Base-by-base conservation (phyloP, 805 yeast genomes). In the Candida ipomoeae region DNA sequence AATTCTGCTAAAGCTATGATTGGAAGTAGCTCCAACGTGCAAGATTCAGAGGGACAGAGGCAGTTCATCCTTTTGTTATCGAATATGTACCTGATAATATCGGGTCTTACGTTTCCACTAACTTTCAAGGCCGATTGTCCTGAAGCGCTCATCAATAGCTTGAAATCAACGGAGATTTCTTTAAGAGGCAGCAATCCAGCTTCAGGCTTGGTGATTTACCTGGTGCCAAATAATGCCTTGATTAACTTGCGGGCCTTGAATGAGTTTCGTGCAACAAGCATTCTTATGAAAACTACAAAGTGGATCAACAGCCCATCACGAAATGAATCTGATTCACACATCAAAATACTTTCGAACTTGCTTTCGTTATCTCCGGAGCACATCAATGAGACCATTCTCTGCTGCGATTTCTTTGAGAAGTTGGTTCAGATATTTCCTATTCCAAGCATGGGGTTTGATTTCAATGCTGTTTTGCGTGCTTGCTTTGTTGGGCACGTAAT, bases 81-180 rank as follows among this genome's bases (percentile, higher is more conserved):
- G 2, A 68, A 67, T 48, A 70, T 71, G 69, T 64, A 62, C 40
- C 74, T 69, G 51, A 63, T 62, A 0, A 55, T 71, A 48, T 62
- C 73, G 1, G 60, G 67, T 40, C 55, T 70, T 8, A 65, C 73
- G 0, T 74, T 74, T 55, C 78, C 78, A 1, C 68, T 64, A 23
- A 59, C 65, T 2, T 66, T 67, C 49, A 68, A 67, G 17, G 64
- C 71, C 0, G 74, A 74, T 33, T 63, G 71, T 2, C 60, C 66
- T 4, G 59, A 59, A 38, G 55, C 80, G 3, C 59, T 87, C 14
- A 72, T 81, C 1, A 79, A 79, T 55, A 81, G 87, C 0, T 77
- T 87, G 18, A 80, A 81, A 48, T 79, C 87, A 2, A 65, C 80
- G 6, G 96, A 89, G 58, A 80, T 87, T 11, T 68, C 85, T 0